phyloP scores from a whole-genome alignment of 2,329 filamentous ascomycete genomes.

The Byssothecium circinans region DNA sequence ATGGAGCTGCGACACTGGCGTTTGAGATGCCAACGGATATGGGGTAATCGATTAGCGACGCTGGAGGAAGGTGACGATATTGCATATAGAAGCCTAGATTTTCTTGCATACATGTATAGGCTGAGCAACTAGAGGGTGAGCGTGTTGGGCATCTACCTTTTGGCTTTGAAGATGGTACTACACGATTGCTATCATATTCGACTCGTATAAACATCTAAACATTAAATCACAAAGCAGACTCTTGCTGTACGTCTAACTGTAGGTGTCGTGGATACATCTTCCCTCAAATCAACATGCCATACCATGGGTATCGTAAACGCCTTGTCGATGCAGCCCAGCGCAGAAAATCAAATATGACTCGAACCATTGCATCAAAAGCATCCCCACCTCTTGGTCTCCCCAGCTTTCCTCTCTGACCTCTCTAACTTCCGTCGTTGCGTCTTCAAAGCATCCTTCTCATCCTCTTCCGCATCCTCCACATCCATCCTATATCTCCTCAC shows the following conservation, averaged over 20 bases:
- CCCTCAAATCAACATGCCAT: conserved; percentile 9
- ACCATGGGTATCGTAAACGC: conserved; percentile 37
- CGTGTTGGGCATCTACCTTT: too few species aligned
- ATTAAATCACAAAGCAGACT: neutral
- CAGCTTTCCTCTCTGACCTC: conserved; percentile 6
- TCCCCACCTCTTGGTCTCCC: conserved; percentile 19
- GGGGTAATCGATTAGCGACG: too few species aligned
- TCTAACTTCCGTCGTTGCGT: conserved; percentile 15
- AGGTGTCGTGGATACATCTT: conserved; percentile 14
- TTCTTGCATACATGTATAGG: neutral
- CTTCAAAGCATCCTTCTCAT: conserved; percentile 16
- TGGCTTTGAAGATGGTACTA: too few species aligned
- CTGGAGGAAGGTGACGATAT: neutral
- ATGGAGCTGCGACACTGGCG: neutral
- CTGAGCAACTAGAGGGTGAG: too few species aligned
- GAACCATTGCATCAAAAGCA: conserved; percentile 22
- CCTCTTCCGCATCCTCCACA: conserved; percentile 24
- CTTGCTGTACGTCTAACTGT: neutral
- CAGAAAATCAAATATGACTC: conserved; percentile 14
- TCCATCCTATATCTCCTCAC: conserved; percentile 43
- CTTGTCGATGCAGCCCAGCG: conserved; percentile 23
- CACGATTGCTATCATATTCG: neutral
- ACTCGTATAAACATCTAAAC: neutral
- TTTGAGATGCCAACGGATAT: neutral
- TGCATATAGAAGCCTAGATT: neutral